Evolutionary conservation across 2,329 filamentous ascomycete genomes (phyloP).

Genomic region (Cladorrhinum sp.): DNA sequence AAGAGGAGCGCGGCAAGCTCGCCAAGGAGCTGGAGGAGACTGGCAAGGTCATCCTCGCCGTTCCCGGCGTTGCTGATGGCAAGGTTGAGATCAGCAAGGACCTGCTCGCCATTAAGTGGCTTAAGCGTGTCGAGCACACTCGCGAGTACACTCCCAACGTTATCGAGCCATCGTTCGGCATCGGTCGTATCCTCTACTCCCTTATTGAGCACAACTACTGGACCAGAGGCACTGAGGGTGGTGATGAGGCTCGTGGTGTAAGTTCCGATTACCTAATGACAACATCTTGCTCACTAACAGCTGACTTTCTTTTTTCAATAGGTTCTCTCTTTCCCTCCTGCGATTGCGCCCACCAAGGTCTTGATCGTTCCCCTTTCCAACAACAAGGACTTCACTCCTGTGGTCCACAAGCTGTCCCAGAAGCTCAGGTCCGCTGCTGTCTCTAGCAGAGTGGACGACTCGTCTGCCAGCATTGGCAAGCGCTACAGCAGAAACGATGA

Average conservation of each 20-base stretch:
- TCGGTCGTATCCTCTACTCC: slow-evolving; percentile 89
- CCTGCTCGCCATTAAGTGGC: slow-evolving; percentile 78
- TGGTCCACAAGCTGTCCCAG: slow-evolving; percentile 68
- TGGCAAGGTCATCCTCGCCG: slow-evolving; percentile 74
- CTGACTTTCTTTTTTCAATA: slow-evolving; percentile 34
- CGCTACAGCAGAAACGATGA: slow-evolving; percentile 94
- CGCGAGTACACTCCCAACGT: slow-evolving; percentile 94
- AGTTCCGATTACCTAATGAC: slow-evolving; percentile 39
- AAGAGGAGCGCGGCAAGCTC: slow-evolving; percentile 78
- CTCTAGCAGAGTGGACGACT: slow-evolving; percentile 85
- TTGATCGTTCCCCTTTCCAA: slow-evolving; percentile 85
- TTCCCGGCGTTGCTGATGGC: slow-evolving; percentile 63
- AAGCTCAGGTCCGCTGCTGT: slow-evolving; percentile 74
- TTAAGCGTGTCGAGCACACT: slow-evolving; percentile 75
- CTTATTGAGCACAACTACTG: slow-evolving; percentile 95
- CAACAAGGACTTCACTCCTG: slow-evolving; percentile 77
- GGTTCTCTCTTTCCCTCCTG: slow-evolving; percentile 54
- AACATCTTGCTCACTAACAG: slow-evolving; percentile 39
- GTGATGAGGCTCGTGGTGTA: slow-evolving; percentile 82
- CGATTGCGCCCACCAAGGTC: slow-evolving; percentile 91
- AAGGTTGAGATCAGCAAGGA: slow-evolving; percentile 79
- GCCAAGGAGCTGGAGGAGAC: slow-evolving; percentile 69
- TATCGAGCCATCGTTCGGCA: slow-evolving; percentile 96
- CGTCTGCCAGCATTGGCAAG: slow-evolving; percentile 88
- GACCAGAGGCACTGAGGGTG: slow-evolving; percentile 68